Evolutionary conservation across 495 filamentous ascomycete species (phyloP).

Genomic region (Endocarpon pusillum): DNA sequence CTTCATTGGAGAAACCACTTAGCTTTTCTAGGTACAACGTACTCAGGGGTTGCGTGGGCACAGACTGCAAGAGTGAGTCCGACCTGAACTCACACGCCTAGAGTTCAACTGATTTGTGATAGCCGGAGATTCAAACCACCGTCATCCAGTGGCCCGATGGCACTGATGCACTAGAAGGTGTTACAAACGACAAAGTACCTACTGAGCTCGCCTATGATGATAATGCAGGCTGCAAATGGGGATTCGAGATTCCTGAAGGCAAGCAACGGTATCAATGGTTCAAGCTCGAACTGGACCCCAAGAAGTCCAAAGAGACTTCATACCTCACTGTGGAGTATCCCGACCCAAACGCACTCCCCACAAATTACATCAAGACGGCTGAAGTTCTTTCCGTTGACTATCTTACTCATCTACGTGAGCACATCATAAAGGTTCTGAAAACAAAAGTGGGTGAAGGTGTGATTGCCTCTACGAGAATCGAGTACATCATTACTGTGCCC

Average conservation of each 20-base stretch:
- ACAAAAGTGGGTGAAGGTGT: conserved; percentile 42
- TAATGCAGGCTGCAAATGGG: conserved; percentile 29
- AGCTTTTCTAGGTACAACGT: conserved; percentile 33
- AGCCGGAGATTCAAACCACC: conserved; percentile 12
- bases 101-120: conserved; percentile 4
- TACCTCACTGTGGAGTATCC: conserved; percentile 9
- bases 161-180: conserved; percentile 14
- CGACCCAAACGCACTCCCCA: conserved; percentile 5
- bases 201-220: conserved; percentile 21
- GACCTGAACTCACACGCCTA: no score
- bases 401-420: conserved; percentile 26
- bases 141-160: conserved; percentile 15
- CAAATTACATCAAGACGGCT: conserved; percentile 34
- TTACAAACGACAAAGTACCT: conserved; percentile 21
- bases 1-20: no score
- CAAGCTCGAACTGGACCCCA: conserved; percentile 29
- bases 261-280: conserved; percentile 33
- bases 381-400: conserved; percentile 50
- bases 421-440: conserved; percentile 12
- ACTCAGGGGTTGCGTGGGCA: conserved; percentile 31
- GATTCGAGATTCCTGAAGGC: conserved; percentile 26
- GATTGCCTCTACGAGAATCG: conserved; percentile 41
- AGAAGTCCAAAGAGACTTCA: conserved; percentile 7
- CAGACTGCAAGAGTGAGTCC: conserved; percentile 17
- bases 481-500: conserved; percentile 45